Evolutionary conservation across 805 yeast species (phyloP).

Genomic region (Cyberlindnera xishuangbannaensis): DNA sequence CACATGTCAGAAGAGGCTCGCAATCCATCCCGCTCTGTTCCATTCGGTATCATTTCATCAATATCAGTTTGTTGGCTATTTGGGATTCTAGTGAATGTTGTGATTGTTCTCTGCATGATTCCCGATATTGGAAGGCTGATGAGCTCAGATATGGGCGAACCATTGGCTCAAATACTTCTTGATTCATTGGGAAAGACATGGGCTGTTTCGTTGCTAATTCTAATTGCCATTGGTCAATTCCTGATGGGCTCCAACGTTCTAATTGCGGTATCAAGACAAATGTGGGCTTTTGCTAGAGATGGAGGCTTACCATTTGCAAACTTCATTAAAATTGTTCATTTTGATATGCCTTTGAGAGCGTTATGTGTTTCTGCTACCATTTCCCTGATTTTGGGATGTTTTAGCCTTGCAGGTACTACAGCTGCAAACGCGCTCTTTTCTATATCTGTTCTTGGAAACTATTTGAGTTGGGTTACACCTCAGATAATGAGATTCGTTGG

Average conservation of each 20-base stretch:
- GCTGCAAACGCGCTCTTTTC: slow-evolving; percentile 42
- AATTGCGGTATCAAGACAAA: slow-evolving; percentile 59
- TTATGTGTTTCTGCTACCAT: slow-evolving; percentile 36
- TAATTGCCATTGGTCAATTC: slow-evolving; percentile 55
- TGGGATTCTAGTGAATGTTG: slow-evolving; percentile 52
- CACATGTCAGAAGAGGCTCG: slow-evolving; percentile 71
- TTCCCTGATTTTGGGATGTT: slow-evolving; percentile 33
- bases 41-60: slow-evolving; percentile 58
- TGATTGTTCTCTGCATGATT: slow-evolving; percentile 48
- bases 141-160: slow-evolving; percentile 45
- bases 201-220: slow-evolving; percentile 58
- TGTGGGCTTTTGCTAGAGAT: slow-evolving; percentile 73
- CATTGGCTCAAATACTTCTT: slow-evolving; percentile 58
- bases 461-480: slow-evolving; percentile 38
- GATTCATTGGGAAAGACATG: slow-evolving; percentile 59
- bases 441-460: slow-evolving; percentile 37
- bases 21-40: slow-evolving; percentile 57
- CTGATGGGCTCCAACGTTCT: slow-evolving; percentile 59
- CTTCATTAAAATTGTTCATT: slow-evolving; percentile 51
- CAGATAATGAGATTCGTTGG: slow-evolving; percentile 34
- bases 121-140: slow-evolving; percentile 38
- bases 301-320: slow-evolving; percentile 62
- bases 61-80: slow-evolving; percentile 49
- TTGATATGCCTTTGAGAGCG: slow-evolving; percentile 56
- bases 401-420: slow-evolving; percentile 34